Conservation (phyloP, 176 grass and related monocot species). For the Thalia dealbata region DNA sequence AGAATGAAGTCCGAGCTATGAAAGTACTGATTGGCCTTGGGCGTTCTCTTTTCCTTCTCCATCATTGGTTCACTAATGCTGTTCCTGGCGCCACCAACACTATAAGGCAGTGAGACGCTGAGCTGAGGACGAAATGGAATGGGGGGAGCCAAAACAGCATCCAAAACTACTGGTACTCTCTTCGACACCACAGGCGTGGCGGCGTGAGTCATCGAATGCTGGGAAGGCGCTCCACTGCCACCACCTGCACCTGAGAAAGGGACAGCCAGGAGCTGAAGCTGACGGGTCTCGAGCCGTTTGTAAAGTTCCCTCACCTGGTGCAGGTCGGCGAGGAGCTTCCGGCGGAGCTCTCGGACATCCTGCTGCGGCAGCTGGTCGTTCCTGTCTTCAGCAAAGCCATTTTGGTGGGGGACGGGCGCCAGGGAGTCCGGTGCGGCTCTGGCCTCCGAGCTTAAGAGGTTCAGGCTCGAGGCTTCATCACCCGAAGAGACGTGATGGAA, state of each 20-base stretch:
- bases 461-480: constrained; percentile 1
- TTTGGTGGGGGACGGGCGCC: constrained; percentile 23
- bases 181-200: constrained; percentile 31
- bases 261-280: not conserved
- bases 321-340: constrained; percentile 45
- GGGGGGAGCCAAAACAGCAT: not conserved
- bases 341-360: constrained; percentile 33
- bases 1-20: constrained; percentile 75
- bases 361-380: constrained; percentile 12
- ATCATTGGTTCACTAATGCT: not conserved
- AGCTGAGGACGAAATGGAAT: not conserved
- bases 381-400: constrained; percentile 20
- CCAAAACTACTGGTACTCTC: not conserved
- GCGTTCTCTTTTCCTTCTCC: constrained; percentile 30
- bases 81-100: not conserved
- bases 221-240: constrained; percentile 16
- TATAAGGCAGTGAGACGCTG: not conserved
- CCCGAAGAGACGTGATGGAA: not conserved
- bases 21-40: constrained; percentile 62
- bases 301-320: constrained; percentile 32
- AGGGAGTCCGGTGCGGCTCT: constrained; percentile 8
- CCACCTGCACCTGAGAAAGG: constrained; percentile 8
- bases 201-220: constrained; percentile 50
- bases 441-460: not conserved
- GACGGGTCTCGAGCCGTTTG: constrained; percentile 36